Conservation (phyloP, 2,329 filamentous ascomycete species). For the Lasiodiplodia theobromae region DNA sequence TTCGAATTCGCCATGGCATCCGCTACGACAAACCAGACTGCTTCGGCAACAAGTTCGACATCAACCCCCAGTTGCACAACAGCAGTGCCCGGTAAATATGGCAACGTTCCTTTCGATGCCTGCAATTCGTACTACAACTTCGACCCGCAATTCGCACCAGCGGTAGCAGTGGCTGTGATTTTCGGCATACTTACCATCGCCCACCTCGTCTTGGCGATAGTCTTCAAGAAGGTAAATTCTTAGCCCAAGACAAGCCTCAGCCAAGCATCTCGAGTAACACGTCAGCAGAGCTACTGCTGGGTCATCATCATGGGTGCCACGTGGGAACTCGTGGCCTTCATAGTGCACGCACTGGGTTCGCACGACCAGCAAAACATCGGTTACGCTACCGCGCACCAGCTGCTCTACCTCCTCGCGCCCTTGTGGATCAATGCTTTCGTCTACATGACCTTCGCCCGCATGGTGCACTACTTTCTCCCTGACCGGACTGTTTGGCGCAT, state of each 20-base stretch:
- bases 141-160: constrained; percentile 37
- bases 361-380: constrained; percentile 47
- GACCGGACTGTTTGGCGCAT: constrained; percentile 44
- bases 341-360: constrained; percentile 50
- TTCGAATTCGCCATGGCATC: not conserved
- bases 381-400: constrained; percentile 44
- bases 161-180: constrained; percentile 36
- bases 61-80: constrained; percentile 34
- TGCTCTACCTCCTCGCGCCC: constrained; percentile 55
- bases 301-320: constrained; percentile 53
- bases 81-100: constrained; percentile 36
- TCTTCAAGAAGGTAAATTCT: constrained; percentile 32
- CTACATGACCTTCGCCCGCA: constrained; percentile 49
- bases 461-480: constrained; percentile 50
- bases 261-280: not conserved
- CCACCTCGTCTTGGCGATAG: constrained; percentile 36
- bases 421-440: constrained; percentile 56
- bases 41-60: constrained; percentile 15
- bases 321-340: constrained; percentile 54
- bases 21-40: constrained; percentile 28
- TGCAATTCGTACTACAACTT: constrained; percentile 41
- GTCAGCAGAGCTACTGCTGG: constrained; percentile 48
- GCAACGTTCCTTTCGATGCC: constrained; percentile 37
- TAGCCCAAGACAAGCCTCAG: not conserved
- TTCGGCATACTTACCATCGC: constrained; percentile 38